Evolutionary conservation across 805 yeast genomes (phyloP), one percentile per base, ranked within the genome.

Genomic region (Candida ascalaphidarum): DNA sequence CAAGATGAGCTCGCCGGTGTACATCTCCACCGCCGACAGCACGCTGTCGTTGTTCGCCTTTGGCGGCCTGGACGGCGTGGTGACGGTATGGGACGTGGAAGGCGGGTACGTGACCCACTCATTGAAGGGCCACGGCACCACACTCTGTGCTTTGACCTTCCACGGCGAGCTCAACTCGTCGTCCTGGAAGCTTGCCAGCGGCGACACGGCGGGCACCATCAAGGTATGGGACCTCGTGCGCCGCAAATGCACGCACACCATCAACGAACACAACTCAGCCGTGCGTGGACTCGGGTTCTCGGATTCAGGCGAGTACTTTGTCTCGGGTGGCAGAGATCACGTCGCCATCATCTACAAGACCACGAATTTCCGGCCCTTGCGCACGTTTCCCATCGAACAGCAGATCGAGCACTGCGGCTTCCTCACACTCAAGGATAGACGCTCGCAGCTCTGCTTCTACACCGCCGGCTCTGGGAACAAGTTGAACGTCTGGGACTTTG

Each of bases 31-130:
- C 8, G 73, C 72, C 14, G 98, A 92, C 52, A 50, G 71, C 3
- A 84, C 96, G 0, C 79, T 94, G 3, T 76, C 95, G 3, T 61
- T 92, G 21, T 73, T 88, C 45, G 94, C 96, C 12, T 77, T 92
- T 46, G 99, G 99, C 22, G 86, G 94, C 26, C 81, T 96, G 1
- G 98, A 92, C 53, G 97, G 98, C 26, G 71, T 77, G 23, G 81
- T 88, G 11, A 77, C 83, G 25, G 94, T 92, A 1, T 86, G 94
- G 80, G 99, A 92, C 52, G 68, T 92, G 21, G 88, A 77, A 38
- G 86, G 86, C 20, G 88, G 92, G 1, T 84, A 70, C 39, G 73
- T 81, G 3, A 92, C 98, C 0, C 98, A 92, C 54, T 77, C 84
- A 10, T 68, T 92, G 32, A 81, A 82, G 51, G 97, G 98, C 1